A percentile compares a stretch with the other conserved stretches of the same genome.
Evolutionary conservation across 139 green algal species (phyloP).

Genomic region (Chlamydomonas eustigma): DNA sequence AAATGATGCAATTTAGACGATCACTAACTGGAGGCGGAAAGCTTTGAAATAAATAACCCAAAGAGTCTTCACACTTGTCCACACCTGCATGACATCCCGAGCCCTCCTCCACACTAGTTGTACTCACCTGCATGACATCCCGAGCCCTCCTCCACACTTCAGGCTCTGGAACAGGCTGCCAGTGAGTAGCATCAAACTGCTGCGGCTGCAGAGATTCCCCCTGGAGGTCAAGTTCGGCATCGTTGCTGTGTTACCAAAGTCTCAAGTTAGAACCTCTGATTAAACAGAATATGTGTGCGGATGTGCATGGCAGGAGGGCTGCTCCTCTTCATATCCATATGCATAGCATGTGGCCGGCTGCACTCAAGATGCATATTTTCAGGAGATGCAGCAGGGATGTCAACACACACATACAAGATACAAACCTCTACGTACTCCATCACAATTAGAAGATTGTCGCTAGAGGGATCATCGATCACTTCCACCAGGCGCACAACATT

Average conservation of each 20-base stretch:
- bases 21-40: slow-evolving; percentile 11
- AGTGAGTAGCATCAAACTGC: slow-evolving; percentile 12
- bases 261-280: no score
- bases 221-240: no score
- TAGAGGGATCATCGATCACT: slow-evolving; percentile 53
- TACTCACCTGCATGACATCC: slow-evolving; percentile 28
- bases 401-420: no score
- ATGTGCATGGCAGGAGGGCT: no score
- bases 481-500: slow-evolving; percentile 55
- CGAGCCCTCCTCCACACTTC: slow-evolving; percentile 26
- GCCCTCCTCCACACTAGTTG: slow-evolving; percentile 23
- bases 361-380: no score
- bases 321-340: no score
- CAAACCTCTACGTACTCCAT: slow-evolving; percentile 55
- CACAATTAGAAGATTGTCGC: slow-evolving; percentile 54
- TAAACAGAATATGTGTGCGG: no score
- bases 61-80: background rate
- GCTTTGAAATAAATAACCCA: background rate
- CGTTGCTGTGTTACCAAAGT: no score
- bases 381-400: no score
- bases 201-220: background rate
- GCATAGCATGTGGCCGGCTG: no score
- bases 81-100: slow-evolving; percentile 26
- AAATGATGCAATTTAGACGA: no score
- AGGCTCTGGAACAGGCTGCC: slow-evolving; percentile 33